These are phyloP conservation scores for Scheffersomyces ergatensis DNA, from an alignment of 805 yeast species.

Conservation along the genomic window DNA sequence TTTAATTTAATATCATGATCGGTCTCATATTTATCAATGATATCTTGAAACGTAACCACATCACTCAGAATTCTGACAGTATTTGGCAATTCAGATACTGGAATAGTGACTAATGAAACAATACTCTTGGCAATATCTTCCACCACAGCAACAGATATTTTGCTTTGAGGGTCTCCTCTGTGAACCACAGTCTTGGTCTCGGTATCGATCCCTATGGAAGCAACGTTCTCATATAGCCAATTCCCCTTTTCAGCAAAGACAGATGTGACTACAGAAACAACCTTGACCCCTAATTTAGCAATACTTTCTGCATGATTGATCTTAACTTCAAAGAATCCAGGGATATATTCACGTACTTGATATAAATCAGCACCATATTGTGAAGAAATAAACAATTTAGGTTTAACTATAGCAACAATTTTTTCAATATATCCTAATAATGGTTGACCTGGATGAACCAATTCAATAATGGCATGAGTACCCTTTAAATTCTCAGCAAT, in stretches of 20 bases:
- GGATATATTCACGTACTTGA: conserved; percentile 11
- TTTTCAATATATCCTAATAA: conserved; percentile 34
- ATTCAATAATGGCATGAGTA: conserved; percentile 42
- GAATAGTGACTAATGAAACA: conserved; percentile 36
- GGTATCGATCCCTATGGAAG: conserved; percentile 34
- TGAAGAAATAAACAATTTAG: conserved; percentile 55
- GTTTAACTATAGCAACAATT: conserved; percentile 37
- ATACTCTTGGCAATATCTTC: conserved; percentile 44
- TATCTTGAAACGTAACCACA: conserved; percentile 32
- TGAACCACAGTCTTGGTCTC: conserved; percentile 29
- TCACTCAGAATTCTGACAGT: conserved; percentile 24
- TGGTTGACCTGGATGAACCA: conserved; percentile 31
- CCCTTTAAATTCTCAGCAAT: conserved; percentile 26
- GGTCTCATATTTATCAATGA: conserved; percentile 38
- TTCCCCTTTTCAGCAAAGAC: conserved; percentile 7
- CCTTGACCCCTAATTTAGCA: conserved; percentile 5
- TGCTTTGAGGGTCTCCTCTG: conserved; percentile 38
- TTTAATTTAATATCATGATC: conserved; percentile 30
- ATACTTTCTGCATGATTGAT: conserved; percentile 2
- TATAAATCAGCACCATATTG: conserved; percentile 54
- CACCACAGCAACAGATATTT: conserved; percentile 32
- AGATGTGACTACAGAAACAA: conserved; percentile 7
- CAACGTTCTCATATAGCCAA: conserved; percentile 31
- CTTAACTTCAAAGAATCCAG: conserved; percentile 4
- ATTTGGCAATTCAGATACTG: conserved; percentile 35